Evolutionary conservation across 2,329 filamentous ascomycete genomes (phyloP), one percentile per base, ranked within the genome.

Genomic region (Coniella lustricola): DNA sequence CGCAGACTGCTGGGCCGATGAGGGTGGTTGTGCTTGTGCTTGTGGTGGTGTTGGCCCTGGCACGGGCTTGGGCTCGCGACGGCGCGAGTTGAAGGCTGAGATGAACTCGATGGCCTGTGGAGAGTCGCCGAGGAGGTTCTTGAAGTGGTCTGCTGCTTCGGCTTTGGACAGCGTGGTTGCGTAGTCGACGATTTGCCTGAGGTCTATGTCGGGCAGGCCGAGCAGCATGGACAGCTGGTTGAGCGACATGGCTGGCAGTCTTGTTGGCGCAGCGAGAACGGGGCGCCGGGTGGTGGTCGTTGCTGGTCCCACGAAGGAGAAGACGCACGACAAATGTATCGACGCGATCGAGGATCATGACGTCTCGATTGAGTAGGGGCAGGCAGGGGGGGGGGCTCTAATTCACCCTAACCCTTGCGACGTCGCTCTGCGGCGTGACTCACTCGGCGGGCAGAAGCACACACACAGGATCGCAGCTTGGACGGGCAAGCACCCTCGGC

Each of bases 101-200:
- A 90, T 83, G 62, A 89, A 93, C 58, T 90, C 84, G 53, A 90
- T 70, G 35, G 73, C 77, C 57, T 85, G 82, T 1, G 90, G 80
- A 7, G 87, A 90, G 64, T 95, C 89, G 43, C 91, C 93, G 0
- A 98, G 77, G 46, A 98, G 73, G 61, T 93, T 89, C 64, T 83
- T 85, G 53, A 98, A 84, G 65, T 97, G 89, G 36, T 90, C 83
- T 44, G 82, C 89, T 13, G 88, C 87, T 55, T 85, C 86, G 44
- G 81, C 69, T 61, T 85, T 90, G 17, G 89, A 82, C 8, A 97
- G 75, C 0, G 82, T 85, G 32, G 80, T 73, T 2, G 87, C 82
- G 64, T 96, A 96, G 41, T 87, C 81, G 56, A 97, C 74, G 37
- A 96, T 78, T 62, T 97, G 88, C 60, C 82, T 80, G 29, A 97